A percentile compares a stretch with the other conserved stretches of the same genome.
Evolutionary conservation across 805 yeast species (phyloP).

Genomic region (Pichia occidentalis): DNA sequence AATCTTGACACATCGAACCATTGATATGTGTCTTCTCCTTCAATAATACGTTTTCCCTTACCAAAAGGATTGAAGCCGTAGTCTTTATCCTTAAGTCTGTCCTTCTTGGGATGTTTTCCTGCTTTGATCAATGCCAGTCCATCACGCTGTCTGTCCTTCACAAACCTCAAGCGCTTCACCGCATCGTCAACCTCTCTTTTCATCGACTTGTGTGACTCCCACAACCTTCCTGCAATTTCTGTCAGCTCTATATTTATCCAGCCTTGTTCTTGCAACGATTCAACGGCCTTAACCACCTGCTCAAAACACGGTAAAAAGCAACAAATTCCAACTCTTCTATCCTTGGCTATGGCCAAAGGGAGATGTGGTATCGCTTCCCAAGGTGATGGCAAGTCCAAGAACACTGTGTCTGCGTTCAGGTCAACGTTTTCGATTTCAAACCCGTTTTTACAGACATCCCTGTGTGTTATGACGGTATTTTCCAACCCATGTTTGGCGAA

Average conservation of each 20-base stretch:
- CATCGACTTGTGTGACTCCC: constrained; percentile 88
- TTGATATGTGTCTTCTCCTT: constrained; percentile 73
- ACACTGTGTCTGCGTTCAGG: constrained; percentile 66
- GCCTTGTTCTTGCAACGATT: constrained; percentile 63
- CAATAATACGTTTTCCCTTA: constrained; percentile 72
- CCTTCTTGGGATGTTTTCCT: constrained; percentile 14
- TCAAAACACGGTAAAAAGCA: constrained; percentile 98
- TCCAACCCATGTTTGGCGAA: constrained; percentile 64
- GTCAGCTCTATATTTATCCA: constrained; percentile 90
- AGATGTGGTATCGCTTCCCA: constrained; percentile 90
- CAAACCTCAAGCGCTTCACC: constrained; percentile 69
- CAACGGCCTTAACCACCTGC: constrained; percentile 85
- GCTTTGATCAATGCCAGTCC: constrained; percentile 45
- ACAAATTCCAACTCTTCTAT: constrained; percentile 63
- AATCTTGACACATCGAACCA: constrained; percentile 84
- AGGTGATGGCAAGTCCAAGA: constrained; percentile 92
- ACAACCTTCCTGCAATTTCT: constrained; percentile 75
- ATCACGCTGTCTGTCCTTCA: constrained; percentile 61
- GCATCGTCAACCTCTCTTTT: constrained; percentile 75
- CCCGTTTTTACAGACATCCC: constrained; percentile 90
- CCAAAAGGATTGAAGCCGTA: constrained; percentile 88
- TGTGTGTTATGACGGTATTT: constrained; percentile 63
- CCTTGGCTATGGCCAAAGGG: constrained; percentile 46
- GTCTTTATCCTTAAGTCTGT: constrained; percentile 24
- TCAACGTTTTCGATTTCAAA: constrained; percentile 44